A percentile compares a stretch with the other conserved stretches of the same genome.
phyloP scores from a whole-genome alignment of 148 eudicot genomes.

The Cornus kousa region DNA sequence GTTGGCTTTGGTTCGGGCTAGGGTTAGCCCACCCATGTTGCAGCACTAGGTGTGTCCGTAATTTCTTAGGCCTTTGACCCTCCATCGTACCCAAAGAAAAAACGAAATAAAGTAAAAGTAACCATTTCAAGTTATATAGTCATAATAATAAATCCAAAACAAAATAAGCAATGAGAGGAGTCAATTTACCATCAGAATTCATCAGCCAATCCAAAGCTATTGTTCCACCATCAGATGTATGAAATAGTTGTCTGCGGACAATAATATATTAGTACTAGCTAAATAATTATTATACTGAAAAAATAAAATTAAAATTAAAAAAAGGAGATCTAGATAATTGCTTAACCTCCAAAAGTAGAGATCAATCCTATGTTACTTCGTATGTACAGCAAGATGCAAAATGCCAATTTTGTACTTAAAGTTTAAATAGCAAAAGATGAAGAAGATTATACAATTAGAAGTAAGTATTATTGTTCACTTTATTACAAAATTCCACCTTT shows the following conservation, averaged over 20 bases:
- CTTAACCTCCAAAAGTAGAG: background rate
- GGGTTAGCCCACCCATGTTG: too few relatives aligned
- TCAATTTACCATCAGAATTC: conserved; percentile 57
- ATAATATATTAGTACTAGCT: background rate
- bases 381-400: background rate
- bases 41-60: too few relatives aligned
- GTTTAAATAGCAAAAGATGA: background rate
- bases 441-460: too few relatives aligned
- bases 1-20: too few relatives aligned
- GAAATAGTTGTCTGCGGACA: conserved; percentile 64
- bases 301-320: background rate
- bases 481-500: too few relatives aligned
- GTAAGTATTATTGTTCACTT: too few relatives aligned
- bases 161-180: background rate
- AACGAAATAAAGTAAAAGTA: background rate
- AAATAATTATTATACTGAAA: background rate
- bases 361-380: background rate
- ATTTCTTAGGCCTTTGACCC: too few relatives aligned
- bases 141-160: background rate
- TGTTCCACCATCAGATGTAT: conserved; percentile 78
- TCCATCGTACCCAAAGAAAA: too few relatives aligned
- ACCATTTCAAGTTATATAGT: background rate
- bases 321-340: background rate
- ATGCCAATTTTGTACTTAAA: background rate
- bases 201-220: conserved; percentile 90